These are phyloP conservation scores for Aspergillus glaucus DNA, from an alignment of 2,329 filamentous ascomycete species.

Conservation along the genomic window DNA sequence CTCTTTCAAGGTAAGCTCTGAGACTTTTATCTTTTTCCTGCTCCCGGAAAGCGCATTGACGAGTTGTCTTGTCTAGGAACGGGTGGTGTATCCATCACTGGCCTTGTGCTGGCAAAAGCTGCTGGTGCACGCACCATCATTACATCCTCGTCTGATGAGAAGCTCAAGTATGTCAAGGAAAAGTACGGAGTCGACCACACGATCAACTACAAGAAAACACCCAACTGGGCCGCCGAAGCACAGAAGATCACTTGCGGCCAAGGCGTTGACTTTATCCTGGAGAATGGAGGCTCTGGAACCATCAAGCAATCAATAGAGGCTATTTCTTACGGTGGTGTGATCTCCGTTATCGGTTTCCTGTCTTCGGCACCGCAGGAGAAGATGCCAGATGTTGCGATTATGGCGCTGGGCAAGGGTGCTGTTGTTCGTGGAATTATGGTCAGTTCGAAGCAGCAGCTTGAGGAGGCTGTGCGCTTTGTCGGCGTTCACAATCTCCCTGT, in stretches of 20 bases:
- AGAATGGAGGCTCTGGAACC: constrained; percentile 54
- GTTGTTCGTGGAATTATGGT: constrained; percentile 31
- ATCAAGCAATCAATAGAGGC: constrained; percentile 44
- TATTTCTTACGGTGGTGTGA: constrained; percentile 22
- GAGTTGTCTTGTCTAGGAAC: constrained; percentile 33
- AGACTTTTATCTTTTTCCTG: not conserved
- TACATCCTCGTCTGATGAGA: constrained; percentile 40
- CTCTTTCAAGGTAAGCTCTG: constrained; percentile 18
- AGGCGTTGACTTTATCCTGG: constrained; percentile 54
- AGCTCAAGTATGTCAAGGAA: constrained; percentile 9
- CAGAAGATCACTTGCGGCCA: constrained; percentile 37
- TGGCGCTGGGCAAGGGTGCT: constrained; percentile 18
- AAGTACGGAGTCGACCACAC: constrained; percentile 39
- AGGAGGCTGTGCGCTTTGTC: constrained; percentile 29
- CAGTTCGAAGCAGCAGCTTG: constrained; percentile 30
- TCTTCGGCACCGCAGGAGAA: constrained; percentile 1
- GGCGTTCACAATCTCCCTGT: constrained; percentile 15
- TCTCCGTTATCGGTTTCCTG: constrained; percentile 8
- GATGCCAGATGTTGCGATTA: constrained; percentile 5
- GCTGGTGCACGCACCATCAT: constrained; percentile 40
- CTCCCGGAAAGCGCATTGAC: not conserved
- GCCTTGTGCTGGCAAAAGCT: constrained; percentile 38
- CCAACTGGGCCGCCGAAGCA: constrained; percentile 31
- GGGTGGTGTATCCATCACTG: constrained; percentile 37
- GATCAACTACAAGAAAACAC: constrained; percentile 34